Evolutionary conservation across 106 monocot genomes (phyloP).

Genomic region (Vanilla planifolia): DNA sequence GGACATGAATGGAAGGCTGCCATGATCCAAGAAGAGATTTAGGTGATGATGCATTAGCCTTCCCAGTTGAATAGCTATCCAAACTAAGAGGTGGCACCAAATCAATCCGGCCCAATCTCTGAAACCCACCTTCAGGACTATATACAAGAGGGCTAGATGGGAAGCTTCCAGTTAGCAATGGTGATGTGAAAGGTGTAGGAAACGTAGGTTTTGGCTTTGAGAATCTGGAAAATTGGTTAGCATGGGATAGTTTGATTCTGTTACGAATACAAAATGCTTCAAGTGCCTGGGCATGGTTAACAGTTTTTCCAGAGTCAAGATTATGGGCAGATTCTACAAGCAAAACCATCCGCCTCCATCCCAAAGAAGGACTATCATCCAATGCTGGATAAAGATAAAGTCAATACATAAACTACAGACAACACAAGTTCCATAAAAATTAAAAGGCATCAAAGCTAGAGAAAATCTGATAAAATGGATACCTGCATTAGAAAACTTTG

Average conservation of each 20-base stretch:
- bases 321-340: conserved; percentile 72
- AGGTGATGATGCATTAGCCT: conserved; percentile 46
- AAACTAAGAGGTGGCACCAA: conserved; percentile 82
- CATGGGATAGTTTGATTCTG: conserved; percentile 55
- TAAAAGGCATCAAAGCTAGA: no score
- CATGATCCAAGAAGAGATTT: conserved; percentile 48
- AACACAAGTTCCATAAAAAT: no score
- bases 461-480: no score
- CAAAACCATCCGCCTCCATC: conserved; percentile 83
- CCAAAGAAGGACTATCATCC: conserved; percentile 61
- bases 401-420: no score
- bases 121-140: conserved; percentile 72
- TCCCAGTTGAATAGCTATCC: conserved; percentile 56
- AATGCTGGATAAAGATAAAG: not conserved
- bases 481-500: conserved; percentile 57
- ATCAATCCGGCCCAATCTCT: conserved; percentile 57
- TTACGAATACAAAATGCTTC: conserved; percentile 73
- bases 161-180: conserved; percentile 90
- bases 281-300: conserved; percentile 70
- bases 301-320: conserved; percentile 47
- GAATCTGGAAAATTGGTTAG: conserved; percentile 30
- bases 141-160: conserved; percentile 85
- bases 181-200: conserved; percentile 76
- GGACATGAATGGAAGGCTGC: conserved; percentile 58
- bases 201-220: conserved; percentile 42